Percentiles rank a stretch among this genome's conserved stretches.
phyloP scores from a whole-genome alignment of 2,329 filamentous ascomycete species.

The Diplodia corticola region DNA sequence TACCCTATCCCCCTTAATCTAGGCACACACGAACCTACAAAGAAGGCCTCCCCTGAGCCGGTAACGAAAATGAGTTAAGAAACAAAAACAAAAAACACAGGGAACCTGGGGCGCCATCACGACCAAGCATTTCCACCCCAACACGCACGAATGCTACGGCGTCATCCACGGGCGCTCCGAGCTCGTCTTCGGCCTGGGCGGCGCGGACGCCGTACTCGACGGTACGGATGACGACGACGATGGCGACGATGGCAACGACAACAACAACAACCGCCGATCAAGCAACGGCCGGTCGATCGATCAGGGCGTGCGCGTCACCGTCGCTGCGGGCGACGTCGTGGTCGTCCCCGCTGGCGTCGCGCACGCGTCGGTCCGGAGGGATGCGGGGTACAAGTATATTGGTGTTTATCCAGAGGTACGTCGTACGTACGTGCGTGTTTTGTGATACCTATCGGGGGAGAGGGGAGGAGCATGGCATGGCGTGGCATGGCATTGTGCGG shows the following conservation, averaged over 20 bases:
- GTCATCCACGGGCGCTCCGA: conserved; percentile 32
- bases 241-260: not conserved
- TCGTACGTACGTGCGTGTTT: no score
- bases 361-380: conserved; percentile 35
- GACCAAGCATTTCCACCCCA: conserved; percentile 37
- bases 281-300: not conserved
- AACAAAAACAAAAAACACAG: not conserved
- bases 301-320: conserved; percentile 11
- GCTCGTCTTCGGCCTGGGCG: conserved; percentile 36
- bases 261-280: not conserved
- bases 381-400: conserved; percentile 37
- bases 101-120: conserved; percentile 33
- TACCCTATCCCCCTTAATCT: no score
- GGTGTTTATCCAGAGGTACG: conserved; percentile 40
- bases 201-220: conserved; percentile 29
- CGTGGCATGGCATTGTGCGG: no score
- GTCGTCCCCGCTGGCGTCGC: conserved; percentile 40
- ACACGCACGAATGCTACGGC: conserved; percentile 44
- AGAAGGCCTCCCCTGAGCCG: not conserved
- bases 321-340: conserved; percentile 37
- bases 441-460: no score
- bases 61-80: no score
- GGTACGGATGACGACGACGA: no score
- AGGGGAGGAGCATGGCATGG: no score
- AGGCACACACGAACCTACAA: no score